Evolutionary conservation across 2,329 filamentous ascomycete genomes (phyloP).

Genomic region (Zymoseptoria pseudotritici): DNA sequence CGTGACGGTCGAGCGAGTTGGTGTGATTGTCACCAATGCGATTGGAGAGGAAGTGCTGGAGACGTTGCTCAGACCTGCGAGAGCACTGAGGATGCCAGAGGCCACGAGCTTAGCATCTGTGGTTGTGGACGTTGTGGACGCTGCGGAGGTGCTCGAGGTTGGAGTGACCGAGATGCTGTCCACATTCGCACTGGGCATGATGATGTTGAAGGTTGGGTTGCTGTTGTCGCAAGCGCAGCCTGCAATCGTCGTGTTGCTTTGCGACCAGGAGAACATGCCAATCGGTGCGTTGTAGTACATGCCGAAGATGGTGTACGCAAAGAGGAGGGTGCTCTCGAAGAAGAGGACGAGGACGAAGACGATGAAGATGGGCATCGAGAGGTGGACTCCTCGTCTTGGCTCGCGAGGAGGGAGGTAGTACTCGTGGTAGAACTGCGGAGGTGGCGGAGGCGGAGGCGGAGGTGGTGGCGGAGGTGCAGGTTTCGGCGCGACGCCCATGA

Average conservation of each 20-base stretch:
- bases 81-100: conserved; percentile 16
- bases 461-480: conserved; percentile 6
- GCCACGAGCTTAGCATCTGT: conserved; percentile 9
- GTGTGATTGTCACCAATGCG: conserved; percentile 8
- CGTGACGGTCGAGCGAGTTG: conserved; percentile 15
- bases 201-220: conserved; percentile 25
- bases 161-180: not conserved
- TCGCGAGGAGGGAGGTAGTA: conserved; percentile 21
- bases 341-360: conserved; percentile 27
- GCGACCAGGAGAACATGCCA: conserved; percentile 20
- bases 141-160: conserved; percentile 2
- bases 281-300: conserved; percentile 30
- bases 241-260: conserved; percentile 6
- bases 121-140: conserved; percentile 4
- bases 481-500: conserved; percentile 17
- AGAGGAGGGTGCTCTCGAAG: conserved; percentile 30
- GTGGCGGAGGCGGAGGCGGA: conserved; percentile 11
- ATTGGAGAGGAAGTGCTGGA: conserved; percentile 1
- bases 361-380: conserved; percentile 28
- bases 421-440: conserved; percentile 15
- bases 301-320: conserved; percentile 33
- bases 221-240: conserved; percentile 13
- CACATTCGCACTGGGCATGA: conserved; percentile 17
- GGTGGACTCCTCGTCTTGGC: conserved; percentile 25
- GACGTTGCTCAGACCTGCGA: conserved; percentile 6